Percentiles rank a stretch among this genome's conserved stretches.
Evolutionary conservation across 352 stramenopile species (phyloP).

Genomic region (Poterioochromonas sp.): DNA sequence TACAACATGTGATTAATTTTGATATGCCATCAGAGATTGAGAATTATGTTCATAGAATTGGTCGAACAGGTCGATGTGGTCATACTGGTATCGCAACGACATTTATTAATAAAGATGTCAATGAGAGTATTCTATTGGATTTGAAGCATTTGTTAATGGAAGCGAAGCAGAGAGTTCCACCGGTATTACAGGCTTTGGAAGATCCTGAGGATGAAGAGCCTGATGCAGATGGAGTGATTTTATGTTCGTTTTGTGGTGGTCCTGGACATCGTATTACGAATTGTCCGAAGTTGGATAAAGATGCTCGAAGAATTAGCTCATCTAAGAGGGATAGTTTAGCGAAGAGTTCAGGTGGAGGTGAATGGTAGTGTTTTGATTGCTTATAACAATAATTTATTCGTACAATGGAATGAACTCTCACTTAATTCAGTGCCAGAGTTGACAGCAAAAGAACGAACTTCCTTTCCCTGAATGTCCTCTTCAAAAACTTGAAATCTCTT

Average conservation of each 20-base stretch:
- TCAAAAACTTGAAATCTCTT: no score
- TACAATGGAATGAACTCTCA: no score
- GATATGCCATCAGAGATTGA: constrained; percentile 99
- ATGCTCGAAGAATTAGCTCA: constrained; percentile 83
- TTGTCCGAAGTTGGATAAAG: constrained; percentile 96
- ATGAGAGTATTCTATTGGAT: constrained; percentile 89
- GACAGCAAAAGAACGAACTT: no score
- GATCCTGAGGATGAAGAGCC: constrained; percentile 75
- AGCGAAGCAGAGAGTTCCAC: constrained; percentile 93
- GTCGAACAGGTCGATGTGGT: constrained; percentile 90
- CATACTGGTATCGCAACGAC: constrained; percentile 96
- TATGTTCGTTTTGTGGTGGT: constrained; percentile 95
- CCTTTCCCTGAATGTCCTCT: no score
- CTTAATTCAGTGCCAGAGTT: no score
- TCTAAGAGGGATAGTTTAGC: constrained; percentile 81
- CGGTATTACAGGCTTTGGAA: constrained; percentile 90
- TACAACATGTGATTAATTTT: constrained; percentile 99
- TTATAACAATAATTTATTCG: no score
- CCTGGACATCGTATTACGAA: constrained; percentile 95
- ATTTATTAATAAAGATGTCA: constrained; percentile 93
- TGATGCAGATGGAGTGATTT: constrained; percentile 64
- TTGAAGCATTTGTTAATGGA: constrained; percentile 96
- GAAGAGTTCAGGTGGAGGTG: constrained; percentile 75
- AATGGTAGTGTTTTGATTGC: no score
- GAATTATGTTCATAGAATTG: constrained; percentile 99